phyloP scores from a whole-genome alignment of 2,329 filamentous ascomycete species.

The Penicillium italicum region DNA sequence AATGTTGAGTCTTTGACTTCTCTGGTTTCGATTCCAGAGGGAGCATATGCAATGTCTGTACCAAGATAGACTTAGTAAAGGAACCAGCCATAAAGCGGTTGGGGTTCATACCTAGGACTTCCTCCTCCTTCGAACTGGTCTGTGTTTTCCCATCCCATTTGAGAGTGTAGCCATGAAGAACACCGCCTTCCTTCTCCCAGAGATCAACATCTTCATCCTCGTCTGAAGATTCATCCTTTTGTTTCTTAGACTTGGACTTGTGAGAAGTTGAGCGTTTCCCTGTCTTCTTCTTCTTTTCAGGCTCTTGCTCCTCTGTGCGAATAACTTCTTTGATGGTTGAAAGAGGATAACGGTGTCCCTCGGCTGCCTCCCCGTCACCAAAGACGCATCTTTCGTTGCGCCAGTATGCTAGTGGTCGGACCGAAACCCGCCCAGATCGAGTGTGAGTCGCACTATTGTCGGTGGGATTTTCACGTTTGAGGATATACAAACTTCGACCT shows the following conservation, averaged over 20 bases:
- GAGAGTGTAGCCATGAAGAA: slow-evolving; percentile 44
- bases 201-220: slow-evolving; percentile 41
- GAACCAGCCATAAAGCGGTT: neutral
- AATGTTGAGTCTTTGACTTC: slow-evolving; percentile 67
- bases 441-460: slow-evolving; percentile 58
- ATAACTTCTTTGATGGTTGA: slow-evolving; percentile 73
- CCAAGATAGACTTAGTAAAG: slow-evolving; percentile 2
- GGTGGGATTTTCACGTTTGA: slow-evolving; percentile 50
- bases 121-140: slow-evolving; percentile 37
- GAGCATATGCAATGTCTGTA: slow-evolving; percentile 59
- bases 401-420: slow-evolving; percentile 80
- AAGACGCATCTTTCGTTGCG: slow-evolving; percentile 75
- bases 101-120: slow-evolving; percentile 37
- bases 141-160: slow-evolving; percentile 44
- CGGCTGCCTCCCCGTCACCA: slow-evolving; percentile 57
- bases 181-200: slow-evolving; percentile 45
- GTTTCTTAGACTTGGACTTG: slow-evolving; percentile 34
- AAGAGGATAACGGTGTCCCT: slow-evolving; percentile 58
- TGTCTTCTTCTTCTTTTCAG: slow-evolving; percentile 36
- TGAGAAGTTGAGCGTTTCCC: slow-evolving; percentile 31
- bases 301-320: slow-evolving; percentile 62
- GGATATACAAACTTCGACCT: slow-evolving; percentile 49
- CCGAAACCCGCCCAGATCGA: slow-evolving; percentile 75
- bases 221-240: slow-evolving; percentile 37
- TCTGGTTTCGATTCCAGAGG: slow-evolving; percentile 54